These are phyloP conservation scores for Dicorynia guianensis DNA, from an alignment of 306 rosid genomes.

Conservation along the genomic window DNA sequence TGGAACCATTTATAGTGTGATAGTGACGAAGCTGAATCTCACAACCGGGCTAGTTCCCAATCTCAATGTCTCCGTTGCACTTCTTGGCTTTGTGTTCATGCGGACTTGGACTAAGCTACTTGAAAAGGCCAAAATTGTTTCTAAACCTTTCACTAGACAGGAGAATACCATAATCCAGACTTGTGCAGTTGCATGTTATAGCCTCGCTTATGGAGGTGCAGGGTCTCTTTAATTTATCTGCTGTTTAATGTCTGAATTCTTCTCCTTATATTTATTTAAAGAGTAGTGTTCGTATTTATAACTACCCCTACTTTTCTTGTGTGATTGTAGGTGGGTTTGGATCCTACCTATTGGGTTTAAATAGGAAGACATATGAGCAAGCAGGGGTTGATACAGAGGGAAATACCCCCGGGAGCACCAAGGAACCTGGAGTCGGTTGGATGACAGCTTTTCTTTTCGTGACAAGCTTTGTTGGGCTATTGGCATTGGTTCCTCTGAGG, in stretches of 20 bases:
- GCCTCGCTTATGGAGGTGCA: constrained; percentile 93
- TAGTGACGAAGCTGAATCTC: constrained; percentile 90
- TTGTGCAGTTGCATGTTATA: constrained; percentile 97
- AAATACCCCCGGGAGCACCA: constrained; percentile 77
- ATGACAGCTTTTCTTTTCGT: constrained; percentile 92
- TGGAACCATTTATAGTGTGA: constrained; percentile 83
- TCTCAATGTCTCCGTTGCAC: constrained; percentile 96
- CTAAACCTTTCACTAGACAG: constrained; percentile 87
- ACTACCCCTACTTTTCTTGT: constrained; percentile 26
- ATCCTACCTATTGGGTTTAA: constrained; percentile 88
- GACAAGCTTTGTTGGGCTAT: constrained; percentile 88
- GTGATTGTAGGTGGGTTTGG: constrained; percentile 91
- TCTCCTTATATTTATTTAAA: not conserved
- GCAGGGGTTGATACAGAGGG: constrained; percentile 85
- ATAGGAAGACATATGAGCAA: constrained; percentile 77
- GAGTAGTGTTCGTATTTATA: not conserved
- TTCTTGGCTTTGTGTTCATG: constrained; percentile 90
- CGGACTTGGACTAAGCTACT: constrained; percentile 83
- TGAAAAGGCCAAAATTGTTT: constrained; percentile 74
- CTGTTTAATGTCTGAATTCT: not conserved
- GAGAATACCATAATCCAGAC: constrained; percentile 96
- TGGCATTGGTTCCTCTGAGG: constrained; percentile 93
- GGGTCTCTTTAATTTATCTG: constrained; percentile 3
- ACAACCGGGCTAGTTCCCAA: constrained; percentile 97
- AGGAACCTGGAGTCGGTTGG: constrained; percentile 94